Evolutionary conservation across 306 rosid species (phyloP), one percentile per base, ranked within the genome.

Genomic region (Cicer bijugum): DNA sequence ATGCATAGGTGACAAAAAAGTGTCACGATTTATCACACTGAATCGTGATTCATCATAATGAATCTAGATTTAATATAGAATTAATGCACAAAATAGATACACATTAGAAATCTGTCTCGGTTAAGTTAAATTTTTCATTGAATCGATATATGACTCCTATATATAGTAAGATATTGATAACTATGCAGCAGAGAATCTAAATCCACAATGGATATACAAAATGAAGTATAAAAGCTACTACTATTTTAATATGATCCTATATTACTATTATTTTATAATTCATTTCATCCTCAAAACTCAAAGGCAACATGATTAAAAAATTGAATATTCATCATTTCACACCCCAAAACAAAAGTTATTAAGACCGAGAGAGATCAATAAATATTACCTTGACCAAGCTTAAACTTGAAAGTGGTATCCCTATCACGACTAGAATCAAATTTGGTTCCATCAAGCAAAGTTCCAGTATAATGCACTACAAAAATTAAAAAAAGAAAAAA

Each of bases 341-440:
- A 51, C 9, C 9, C 2, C 16, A 28, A 23, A 28, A 23, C 40
- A 28, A 48, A 48, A 51, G 15, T 15, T 5, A n/a, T n/a, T 1
- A 6, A 51, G 23, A 51, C 35, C 35, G 9, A 51, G 23, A 51
- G 7, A 9, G 7, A 56, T 40, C 1, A 12, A 33, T 16, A 8
- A 19, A 40, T 28, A 17, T 78, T 15, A 89, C 96, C 96, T 82
- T 85, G 89, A 12, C 96, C 96, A 48, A 90, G 96, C 72, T 84
- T 88, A 78, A 92, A 88, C 82, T 83, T 86, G 79, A 88, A 90
- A n/a, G 96, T 81, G 1, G 89, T 88, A 6, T 87, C 90, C 60
- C 91, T 86, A 23, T 87, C 96, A 42, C 91, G 96, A 82, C 96
- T 92, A 0, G 94, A 90, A 78, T 92, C 96, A 50, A 92, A 92